Base-by-base conservation (phyloP, 768 basidiomycete species). In the Tylopilus balloui region DNA sequence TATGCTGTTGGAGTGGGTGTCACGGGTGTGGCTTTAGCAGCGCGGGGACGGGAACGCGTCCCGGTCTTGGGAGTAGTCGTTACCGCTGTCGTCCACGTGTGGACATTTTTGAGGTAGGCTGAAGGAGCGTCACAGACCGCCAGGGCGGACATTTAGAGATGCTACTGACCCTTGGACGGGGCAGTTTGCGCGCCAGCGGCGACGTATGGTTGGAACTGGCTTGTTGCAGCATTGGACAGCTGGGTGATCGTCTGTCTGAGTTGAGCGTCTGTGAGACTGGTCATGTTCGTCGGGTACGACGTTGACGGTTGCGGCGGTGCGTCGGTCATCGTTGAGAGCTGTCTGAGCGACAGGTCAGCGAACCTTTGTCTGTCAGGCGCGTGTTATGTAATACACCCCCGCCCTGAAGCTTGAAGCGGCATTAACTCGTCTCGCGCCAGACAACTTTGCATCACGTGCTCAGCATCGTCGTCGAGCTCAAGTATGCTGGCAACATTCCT, bases 101-200 rank as follows among this genome's bases (percentile, higher is more conserved):
- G 77, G 14, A 87, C 70, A 56, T 87, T 87, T 74, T 81, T 84
- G 51, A 79, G 71, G 60, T 87, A 87, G 2, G 78, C 78, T 80
- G 37, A 28, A 21, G 9, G 13, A 14, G 24, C 5, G 29, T 57
- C 35, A 73, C 71, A 10, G 25, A 34, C 35, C 1, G 11, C 19
- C n/a, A 34, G 17, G 14, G 42, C 12, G 45, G 29, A 17, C 2
- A 3, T 19, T 21, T 23, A 15, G 11, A 24, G 13, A 31, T 14
- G 32, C n/a, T 17, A 27, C 51, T 38, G 35, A 69, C 67, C 67
- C 49, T 69, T 69, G 21, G 65, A 57, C 27, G 61, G 59, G 7
- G 55, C 59, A 20, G 50, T 34, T 48, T 58, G 68, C 14, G 71
- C 59, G 47, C 69, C 56, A 12, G 68, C 43, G 25, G 68, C 52